Evolutionary conservation across 768 basidiomycete genomes (phyloP).

Genomic region (Rhodotorula kratochvilovae): DNA sequence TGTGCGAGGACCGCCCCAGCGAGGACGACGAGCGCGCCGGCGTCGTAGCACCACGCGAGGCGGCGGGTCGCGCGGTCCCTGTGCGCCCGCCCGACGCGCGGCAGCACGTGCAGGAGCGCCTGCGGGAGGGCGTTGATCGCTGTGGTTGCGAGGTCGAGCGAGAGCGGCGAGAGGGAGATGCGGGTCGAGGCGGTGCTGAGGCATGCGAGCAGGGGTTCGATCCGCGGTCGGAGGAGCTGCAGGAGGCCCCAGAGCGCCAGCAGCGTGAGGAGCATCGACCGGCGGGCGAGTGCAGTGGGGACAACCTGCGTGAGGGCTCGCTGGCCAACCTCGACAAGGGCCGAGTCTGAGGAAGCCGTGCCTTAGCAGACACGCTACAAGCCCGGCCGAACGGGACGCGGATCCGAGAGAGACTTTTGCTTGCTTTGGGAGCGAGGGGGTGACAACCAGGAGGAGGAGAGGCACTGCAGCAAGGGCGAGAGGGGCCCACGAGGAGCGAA

Average conservation of each 20-base stretch:
- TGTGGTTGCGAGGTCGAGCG: conserved; percentile 3
- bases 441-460: not conserved
- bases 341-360: not conserved
- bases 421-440: not conserved
- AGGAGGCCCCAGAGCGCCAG: not conserved
- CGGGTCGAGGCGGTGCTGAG: not conserved
- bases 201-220: too few species aligned
- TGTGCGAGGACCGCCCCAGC: not conserved
- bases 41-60: not conserved
- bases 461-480: not conserved
- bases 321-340: too few species aligned
- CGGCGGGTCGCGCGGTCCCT: not conserved
- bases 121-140: conserved; percentile 7
- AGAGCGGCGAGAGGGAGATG: not conserved
- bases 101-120: not conserved
- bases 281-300: too few species aligned
- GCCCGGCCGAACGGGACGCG: not conserved
- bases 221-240: not conserved
- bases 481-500: not conserved
- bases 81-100: not conserved
- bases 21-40: not conserved
- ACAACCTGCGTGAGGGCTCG: too few species aligned
- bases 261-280: not conserved
- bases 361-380: not conserved
- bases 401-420: not conserved